Base-by-base conservation (phyloP, 768 basidiomycete genomes). In the Tylopilus plumbeoviolaceoides region DNA sequence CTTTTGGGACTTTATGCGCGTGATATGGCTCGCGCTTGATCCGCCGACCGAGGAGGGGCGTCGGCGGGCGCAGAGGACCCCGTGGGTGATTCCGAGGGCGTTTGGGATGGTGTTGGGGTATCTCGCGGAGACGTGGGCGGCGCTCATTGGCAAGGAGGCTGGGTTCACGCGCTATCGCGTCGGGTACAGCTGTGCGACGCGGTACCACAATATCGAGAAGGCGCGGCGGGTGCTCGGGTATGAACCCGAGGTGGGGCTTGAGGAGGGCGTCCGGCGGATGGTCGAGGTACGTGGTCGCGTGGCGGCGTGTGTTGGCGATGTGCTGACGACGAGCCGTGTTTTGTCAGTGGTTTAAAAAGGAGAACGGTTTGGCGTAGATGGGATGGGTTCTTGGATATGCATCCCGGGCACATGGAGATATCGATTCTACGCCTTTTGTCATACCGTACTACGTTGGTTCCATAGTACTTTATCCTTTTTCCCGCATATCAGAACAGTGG, bases 181-280 rank as follows among this genome's bases (percentile, higher is more conserved):
- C 23, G 80, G 81, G 18, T 93, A 84, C 66, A 85, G 81, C 47
- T 90, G 87, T 65, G 84, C 84, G 40, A 79, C 79, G 50, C 78
- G 94, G 57, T 98, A 86, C 76, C 89, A 95, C 71, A 95, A 97
- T 64, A 92, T 95, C 43, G 97, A 98, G 72, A 94, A 89, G 73
- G 89, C 95, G 10, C 76, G 94, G 60, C 74, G 93, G 53, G 80
- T 98, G 55, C 74, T 99, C 39, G 95, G 93, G 2, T 99, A 99
- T 70, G 92, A 94, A 68, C 97, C 97, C 0, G 73, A 90, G 53
- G 84, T 95, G 7, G 88, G 93, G 2, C 60, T 98, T 12, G 85
- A 91, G 60, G 95, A 98, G 57, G 97, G 94, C 25, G 78, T 97
- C 46, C 79, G 81, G 71, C 77, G 76, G 57, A 89, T 84, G 69